Base-by-base conservation (phyloP, 805 yeast species). In the Yarrowia phangngaensis region DNA sequence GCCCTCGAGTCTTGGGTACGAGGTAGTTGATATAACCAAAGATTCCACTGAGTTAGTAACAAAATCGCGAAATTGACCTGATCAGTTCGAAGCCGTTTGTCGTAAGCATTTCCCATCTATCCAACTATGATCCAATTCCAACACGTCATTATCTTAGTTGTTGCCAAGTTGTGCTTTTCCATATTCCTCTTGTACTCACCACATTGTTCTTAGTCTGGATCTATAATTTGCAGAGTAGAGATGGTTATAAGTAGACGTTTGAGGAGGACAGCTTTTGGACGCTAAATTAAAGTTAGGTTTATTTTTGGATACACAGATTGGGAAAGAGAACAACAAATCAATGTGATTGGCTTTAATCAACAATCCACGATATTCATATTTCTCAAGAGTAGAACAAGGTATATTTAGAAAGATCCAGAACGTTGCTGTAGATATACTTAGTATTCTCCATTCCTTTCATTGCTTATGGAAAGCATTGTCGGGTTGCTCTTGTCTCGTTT, bases 11-110 rank as follows among this genome's bases (percentile, higher is more conserved):
- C 66, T 80, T 85, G 58, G 88, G 95, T 52, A 87, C 95, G 64
- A 90, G 76, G 67, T 85, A 92, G 76, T 92, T 92, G 59, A 92
- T 89, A 70, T 92, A 92, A 57, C 98, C 99, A 69, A 92, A 92
- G 65, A 92, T 92, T 66, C 99, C 99, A 78, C 99, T 70, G 60
- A 48, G 57, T 33, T 47, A 35, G 52, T 31, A 28, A 4, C 17
- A 20, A 12, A 20, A 33, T 20, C 13, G 8, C 40, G 4, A 8
- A 22, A 22, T 48, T 31, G 29, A 16, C 31, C 16, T 33, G n/a
- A n/a, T n/a, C n/a, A n/a, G n/a, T n/a, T n/a, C n/a, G 24, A 22
- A 24, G 40, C 28, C 24, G 13, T 34, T 26, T 14, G 28, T 26
- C 14, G 40, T 28, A 34, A 26, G 17, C 43, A 17, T 35, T 35